A percentile compares a stretch with the other conserved stretches of the same genome.
Conservation (phyloP, 306 rosid genomes). For the Vicia sativa region DNA sequence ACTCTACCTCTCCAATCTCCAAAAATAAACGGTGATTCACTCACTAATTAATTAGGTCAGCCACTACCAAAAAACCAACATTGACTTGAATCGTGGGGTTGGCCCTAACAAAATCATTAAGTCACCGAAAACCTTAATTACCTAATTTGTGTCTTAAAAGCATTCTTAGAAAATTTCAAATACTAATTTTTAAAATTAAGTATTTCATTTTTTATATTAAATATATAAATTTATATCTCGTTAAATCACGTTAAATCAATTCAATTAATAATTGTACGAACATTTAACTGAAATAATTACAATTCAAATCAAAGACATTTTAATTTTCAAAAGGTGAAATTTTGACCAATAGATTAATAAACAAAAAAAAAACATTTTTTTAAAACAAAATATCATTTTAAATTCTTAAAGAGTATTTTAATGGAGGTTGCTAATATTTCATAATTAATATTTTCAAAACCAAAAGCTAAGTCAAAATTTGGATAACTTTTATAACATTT, state of each 20-base stretch:
- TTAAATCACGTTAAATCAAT: too few relatives aligned
- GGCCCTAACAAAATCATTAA: constrained; percentile 19
- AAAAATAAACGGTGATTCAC: background rate
- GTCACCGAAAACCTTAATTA: constrained; percentile 35
- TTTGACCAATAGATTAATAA: too few relatives aligned
- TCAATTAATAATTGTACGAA: too few relatives aligned
- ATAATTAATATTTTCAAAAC: constrained; percentile 15
- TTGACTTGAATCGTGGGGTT: background rate
- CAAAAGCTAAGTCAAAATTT: constrained; percentile 36
- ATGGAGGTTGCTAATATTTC: constrained; percentile 25
- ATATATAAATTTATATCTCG: too few relatives aligned
- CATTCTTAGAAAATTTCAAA: too few relatives aligned
- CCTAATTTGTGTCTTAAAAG: background rate
- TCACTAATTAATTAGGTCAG: constrained; percentile 47
- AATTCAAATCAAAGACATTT: too few relatives aligned
- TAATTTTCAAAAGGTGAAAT: too few relatives aligned
- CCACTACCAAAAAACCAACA: constrained; percentile 33
- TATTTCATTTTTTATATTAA: too few relatives aligned
- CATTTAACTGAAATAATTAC: too few relatives aligned
- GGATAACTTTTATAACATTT: constrained; percentile 24
- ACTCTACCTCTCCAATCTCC: background rate
- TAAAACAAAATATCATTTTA: too few relatives aligned
- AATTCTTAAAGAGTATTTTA: background rate
- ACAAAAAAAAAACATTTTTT: too few relatives aligned
- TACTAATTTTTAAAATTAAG: too few relatives aligned